A percentile compares a stretch with the other conserved stretches of the same genome.
Conservation (phyloP, 192 early-diverging fungal genomes). For the Podila horticola region DNA sequence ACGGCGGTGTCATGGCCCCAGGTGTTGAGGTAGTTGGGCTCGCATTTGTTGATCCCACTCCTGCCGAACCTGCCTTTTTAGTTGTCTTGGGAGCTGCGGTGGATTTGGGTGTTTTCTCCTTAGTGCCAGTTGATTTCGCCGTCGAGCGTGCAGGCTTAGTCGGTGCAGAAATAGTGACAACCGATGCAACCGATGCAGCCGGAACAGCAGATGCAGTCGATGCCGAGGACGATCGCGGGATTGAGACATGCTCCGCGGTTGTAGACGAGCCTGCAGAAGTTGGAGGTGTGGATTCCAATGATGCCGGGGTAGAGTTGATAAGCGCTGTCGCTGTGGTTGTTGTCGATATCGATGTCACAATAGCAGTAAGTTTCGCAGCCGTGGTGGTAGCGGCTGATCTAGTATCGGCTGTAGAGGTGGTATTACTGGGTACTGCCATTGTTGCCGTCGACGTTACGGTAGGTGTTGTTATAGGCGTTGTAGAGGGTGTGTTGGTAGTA, state of each 20-base stretch:
- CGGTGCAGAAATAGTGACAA: not conserved
- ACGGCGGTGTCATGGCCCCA: not conserved
- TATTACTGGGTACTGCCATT: not conserved
- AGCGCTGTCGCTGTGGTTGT: too few relatives aligned
- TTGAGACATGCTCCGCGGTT: too few relatives aligned
- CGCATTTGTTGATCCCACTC: not conserved
- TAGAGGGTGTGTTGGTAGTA: not conserved
- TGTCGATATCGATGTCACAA: too few relatives aligned
- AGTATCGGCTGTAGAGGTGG: not conserved
- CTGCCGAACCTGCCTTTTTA: not conserved
- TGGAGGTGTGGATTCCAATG: too few relatives aligned
- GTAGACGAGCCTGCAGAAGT: too few relatives aligned
- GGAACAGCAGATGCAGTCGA: too few relatives aligned
- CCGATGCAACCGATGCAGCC: too few relatives aligned
- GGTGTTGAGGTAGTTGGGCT: not conserved
- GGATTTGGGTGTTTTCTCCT: not conserved
- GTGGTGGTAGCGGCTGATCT: not conserved
- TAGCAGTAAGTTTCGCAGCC: not conserved
- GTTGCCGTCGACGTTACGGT: not conserved
- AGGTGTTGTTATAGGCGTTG: slow-evolving; percentile 4
- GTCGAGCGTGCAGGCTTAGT: not conserved
- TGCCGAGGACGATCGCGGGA: too few relatives aligned
- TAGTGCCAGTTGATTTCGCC: not conserved
- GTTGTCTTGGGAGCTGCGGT: not conserved
- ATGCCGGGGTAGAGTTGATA: too few relatives aligned